phyloP scores from a whole-genome alignment of 495 filamentous ascomycete species.

The Penicillium nucicola region DNA sequence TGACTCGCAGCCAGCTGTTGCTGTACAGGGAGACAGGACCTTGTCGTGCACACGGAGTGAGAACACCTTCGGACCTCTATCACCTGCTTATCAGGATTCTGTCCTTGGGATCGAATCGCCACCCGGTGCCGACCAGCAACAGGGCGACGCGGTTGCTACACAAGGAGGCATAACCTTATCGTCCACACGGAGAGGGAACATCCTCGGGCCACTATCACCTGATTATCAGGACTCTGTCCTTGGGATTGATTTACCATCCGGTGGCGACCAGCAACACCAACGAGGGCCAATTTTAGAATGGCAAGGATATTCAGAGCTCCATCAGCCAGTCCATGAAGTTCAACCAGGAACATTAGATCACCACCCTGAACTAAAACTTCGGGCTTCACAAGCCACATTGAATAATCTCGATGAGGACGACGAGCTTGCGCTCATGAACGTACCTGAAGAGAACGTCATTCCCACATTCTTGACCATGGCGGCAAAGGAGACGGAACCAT shows the following conservation, averaged over 20 bases:
- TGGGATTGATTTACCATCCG: conserved; percentile 7
- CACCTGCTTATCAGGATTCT: conserved; percentile 2
- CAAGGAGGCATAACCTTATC: conserved; percentile 8
- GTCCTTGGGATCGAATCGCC: conserved; percentile 5
- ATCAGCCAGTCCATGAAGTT: conserved; percentile 7
- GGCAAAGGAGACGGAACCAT: conserved; percentile 15
- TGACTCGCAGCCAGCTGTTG: conserved; percentile 10
- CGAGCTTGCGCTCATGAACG: conserved; percentile 13
- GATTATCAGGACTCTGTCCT: conserved; percentile 1
- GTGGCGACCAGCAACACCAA: conserved; percentile 10
- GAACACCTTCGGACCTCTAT: conserved; percentile 9
- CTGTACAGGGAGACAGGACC: conserved; percentile 8
- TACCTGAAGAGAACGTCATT: conserved; percentile 12
- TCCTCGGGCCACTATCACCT: conserved; percentile 8
- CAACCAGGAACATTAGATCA: conserved; percentile 7
- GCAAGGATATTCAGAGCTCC: conserved; percentile 9
- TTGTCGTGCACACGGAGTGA: conserved; percentile 8
- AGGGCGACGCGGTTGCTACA: conserved; percentile 5
- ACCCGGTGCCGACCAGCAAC: conserved; percentile 11
- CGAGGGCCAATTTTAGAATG: conserved; percentile 9
- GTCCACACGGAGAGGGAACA: conserved; percentile 5
- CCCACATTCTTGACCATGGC: conserved; percentile 11
- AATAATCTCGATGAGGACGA: conserved; percentile 5
- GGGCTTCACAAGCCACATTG: neutral
- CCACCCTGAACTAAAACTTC: conserved; percentile 14